Evolutionary conservation across 2,329 filamentous ascomycete genomes (phyloP).

Genomic region (Xylaria sp.): DNA sequence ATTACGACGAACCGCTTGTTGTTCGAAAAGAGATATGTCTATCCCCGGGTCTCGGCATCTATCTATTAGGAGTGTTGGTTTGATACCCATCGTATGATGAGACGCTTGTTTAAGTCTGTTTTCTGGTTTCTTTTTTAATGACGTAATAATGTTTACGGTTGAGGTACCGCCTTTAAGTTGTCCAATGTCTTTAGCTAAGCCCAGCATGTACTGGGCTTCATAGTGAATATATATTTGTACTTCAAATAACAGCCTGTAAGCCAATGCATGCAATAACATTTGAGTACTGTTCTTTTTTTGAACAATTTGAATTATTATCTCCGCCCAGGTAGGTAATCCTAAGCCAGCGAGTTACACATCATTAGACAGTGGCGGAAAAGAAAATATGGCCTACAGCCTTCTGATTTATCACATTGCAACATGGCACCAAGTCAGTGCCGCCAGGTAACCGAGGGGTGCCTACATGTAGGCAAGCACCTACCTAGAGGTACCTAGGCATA

Average conservation of each 20-base stretch:
- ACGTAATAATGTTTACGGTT: slow-evolving; percentile 10
- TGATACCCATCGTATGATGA: slow-evolving; percentile 35
- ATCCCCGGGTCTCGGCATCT: slow-evolving; percentile 3
- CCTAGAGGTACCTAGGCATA: neutral
- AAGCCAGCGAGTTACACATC: too few relatives aligned
- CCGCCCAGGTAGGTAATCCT: too few relatives aligned
- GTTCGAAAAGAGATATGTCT: slow-evolving; percentile 4
- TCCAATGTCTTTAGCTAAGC: neutral
- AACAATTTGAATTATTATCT: too few relatives aligned
- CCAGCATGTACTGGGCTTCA: neutral
- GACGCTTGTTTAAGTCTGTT: slow-evolving; percentile 9
- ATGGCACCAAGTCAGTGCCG: too few relatives aligned
- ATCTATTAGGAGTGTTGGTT: slow-evolving; percentile 25
- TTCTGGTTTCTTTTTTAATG: slow-evolving; percentile 17
- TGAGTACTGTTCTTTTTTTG: too few relatives aligned
- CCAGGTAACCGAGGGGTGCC: too few relatives aligned
- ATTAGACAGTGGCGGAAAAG: too few relatives aligned
- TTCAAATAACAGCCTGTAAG: too few relatives aligned
- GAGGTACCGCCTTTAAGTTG: neutral
- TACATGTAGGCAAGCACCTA: neutral
- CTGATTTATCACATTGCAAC: too few relatives aligned
- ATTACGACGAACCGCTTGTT: slow-evolving; percentile 3
- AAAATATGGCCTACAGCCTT: too few relatives aligned
- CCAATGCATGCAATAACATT: too few relatives aligned
- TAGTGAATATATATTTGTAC: neutral